These are phyloP conservation scores for Cutaneotrichosporon arboriforme DNA, from an alignment of 1,284 basidiomycete species.

Conservation along the genomic window DNA sequence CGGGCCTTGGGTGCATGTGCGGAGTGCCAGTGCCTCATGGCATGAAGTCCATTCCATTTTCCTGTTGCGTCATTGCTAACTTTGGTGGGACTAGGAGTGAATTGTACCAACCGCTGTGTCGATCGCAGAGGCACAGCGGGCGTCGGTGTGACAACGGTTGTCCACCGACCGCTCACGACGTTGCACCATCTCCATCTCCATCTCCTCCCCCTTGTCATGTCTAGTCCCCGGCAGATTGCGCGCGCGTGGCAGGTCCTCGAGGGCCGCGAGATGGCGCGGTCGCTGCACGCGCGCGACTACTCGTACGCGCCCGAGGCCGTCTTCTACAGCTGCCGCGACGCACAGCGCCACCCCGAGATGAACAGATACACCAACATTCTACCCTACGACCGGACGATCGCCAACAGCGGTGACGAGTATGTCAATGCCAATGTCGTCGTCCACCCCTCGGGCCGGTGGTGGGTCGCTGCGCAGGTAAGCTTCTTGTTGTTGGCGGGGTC, in stretches of 20 bases:
- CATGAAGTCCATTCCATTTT: too few relatives aligned
- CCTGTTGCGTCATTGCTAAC: too few relatives aligned
- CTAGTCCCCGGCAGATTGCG: not conserved
- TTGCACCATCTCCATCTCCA: too few relatives aligned
- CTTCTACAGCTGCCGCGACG: conserved; percentile 7
- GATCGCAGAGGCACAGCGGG: too few relatives aligned
- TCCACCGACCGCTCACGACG: too few relatives aligned
- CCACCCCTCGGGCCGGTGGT: conserved; percentile 27
- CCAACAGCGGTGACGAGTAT: conserved; percentile 27
- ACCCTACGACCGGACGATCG: conserved; percentile 41
- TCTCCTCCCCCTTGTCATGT: too few relatives aligned
- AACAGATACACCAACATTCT: conserved; percentile 43
- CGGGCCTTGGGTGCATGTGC: too few relatives aligned
- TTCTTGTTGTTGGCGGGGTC: too few relatives aligned
- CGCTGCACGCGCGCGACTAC: not conserved
- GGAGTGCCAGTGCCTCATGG: too few relatives aligned
- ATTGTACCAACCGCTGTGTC: too few relatives aligned
- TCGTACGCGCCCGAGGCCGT: conserved; percentile 2
- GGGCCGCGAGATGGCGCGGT: conserved; percentile 4
- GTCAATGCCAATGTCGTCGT: conserved; percentile 42
- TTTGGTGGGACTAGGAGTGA: too few relatives aligned
- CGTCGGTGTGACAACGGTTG: too few relatives aligned
- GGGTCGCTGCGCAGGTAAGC: conserved; percentile 44
- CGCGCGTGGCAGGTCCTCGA: conserved; percentile 5
- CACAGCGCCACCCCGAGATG: conserved; percentile 1